Percentiles rank a stretch among this genome's conserved stretches.
phyloP scores from a whole-genome alignment of 148 eudicot species.

The Camellia japonica region DNA sequence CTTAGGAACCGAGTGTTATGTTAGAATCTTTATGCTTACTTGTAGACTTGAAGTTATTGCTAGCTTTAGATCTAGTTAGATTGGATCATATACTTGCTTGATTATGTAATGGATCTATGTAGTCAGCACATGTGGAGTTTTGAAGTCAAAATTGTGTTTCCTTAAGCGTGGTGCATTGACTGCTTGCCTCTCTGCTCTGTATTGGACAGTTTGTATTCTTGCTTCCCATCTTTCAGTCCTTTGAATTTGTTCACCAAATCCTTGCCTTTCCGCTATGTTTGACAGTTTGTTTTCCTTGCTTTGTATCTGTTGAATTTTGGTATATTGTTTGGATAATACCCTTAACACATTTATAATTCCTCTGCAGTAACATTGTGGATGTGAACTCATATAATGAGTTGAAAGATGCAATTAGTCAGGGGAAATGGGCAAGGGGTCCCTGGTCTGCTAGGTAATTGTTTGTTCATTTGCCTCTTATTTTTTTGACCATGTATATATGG shows the following conservation, averaged over 20 bases:
- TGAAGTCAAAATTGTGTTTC: neutral
- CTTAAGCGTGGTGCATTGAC: neutral
- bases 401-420: constrained; percentile 70
- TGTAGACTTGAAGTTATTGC: neutral
- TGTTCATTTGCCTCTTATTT: neutral
- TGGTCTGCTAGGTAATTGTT: constrained; percentile 81
- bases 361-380: constrained; percentile 83
- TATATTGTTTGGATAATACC: neutral
- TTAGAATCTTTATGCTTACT: neutral
- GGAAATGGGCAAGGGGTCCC: constrained; percentile 99
- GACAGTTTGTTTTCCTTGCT: neutral
- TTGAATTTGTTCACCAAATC: neutral
- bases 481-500: neutral
- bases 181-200: neutral
- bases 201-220: neutral
- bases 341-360: neutral
- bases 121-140: neutral
- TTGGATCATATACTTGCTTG: neutral
- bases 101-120: neutral
- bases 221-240: neutral
- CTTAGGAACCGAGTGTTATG: neutral
- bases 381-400: constrained; percentile 83
- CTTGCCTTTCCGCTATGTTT: neutral
- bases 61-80: neutral
- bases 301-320: neutral